Evolutionary conservation across 768 basidiomycete genomes (phyloP).

Genomic region (Mycena amicta): DNA sequence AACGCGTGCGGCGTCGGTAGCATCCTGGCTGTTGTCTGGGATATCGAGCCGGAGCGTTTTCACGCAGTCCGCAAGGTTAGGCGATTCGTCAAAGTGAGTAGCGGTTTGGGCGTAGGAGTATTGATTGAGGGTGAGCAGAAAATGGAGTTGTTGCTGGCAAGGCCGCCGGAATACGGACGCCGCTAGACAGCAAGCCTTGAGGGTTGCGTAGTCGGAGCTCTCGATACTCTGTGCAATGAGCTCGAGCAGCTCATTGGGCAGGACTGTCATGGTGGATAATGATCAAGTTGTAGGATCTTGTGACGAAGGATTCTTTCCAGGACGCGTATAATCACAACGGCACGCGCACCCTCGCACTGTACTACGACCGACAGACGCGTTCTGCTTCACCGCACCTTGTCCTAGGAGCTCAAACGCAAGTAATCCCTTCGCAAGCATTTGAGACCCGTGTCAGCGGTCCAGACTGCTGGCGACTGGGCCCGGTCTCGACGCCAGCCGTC

Average conservation of each 20-base stretch:
- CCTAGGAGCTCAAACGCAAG: too few species aligned
- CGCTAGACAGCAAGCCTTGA: not conserved
- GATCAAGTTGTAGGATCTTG: too few species aligned
- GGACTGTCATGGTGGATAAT: too few species aligned
- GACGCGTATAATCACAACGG: too few species aligned
- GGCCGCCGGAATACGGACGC: not conserved
- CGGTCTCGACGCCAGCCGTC: too few species aligned
- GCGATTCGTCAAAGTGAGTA: not conserved
- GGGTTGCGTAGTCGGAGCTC: not conserved
- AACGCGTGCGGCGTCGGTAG: not conserved
- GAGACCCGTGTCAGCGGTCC: too few species aligned
- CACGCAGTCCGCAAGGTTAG: not conserved
- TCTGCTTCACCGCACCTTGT: too few species aligned
- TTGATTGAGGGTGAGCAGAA: not conserved
- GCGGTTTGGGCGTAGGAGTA: not conserved
- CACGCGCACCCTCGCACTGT: too few species aligned
- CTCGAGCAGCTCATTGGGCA: not conserved
- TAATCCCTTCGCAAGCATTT: too few species aligned
- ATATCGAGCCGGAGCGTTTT: not conserved
- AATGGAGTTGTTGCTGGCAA: not conserved
- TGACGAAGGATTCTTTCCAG: too few species aligned
- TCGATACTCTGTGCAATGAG: not conserved
- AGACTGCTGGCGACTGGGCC: too few species aligned
- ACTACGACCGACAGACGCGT: too few species aligned
- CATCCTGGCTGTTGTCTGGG: not conserved